Evolutionary conservation across 2,329 filamentous ascomycete species (phyloP), one percentile per base, ranked within the genome.

Genomic region (Fusarium sp.): DNA sequence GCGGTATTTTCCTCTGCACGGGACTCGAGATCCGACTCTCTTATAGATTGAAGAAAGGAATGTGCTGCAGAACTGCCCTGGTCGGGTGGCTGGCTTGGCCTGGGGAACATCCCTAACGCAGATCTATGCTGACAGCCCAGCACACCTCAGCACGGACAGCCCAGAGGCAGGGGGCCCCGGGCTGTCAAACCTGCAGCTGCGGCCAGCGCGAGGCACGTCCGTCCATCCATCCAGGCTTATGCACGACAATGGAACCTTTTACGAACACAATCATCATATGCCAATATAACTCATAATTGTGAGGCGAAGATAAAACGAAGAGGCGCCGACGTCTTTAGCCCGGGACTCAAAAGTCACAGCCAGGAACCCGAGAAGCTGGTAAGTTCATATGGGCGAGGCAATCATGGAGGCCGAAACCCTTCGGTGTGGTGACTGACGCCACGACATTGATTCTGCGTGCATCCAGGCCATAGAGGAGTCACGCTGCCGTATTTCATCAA

Each of bases 171-270:
- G 66, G 67, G 63, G 49, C 20, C 66, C 67, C 23, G 57, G 67
- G 41, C 63, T 70, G 67, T 70, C 67, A 69, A 47, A 70, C 26
- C 50, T 69, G 66, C 58, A 67, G 61, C 48, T 23, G 16, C 33
- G 33, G 16, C 16, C 31, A 16, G 31, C 5, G 31, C 55, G 48
- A n/a, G n/a, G 66, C 48, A 69, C 66, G 61, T 69, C n/a, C n/a
- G n/a, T n/a, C n/a, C n/a, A n/a, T 69, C 59, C 59, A 24, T 50
- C 46, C 38, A 20, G 35, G 35, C 57, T 59, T 44, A 20, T 68
- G 52, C 66, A 55, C 42, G 33, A 53, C 48, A 42, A 58, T 52
- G 53, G 24, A 29, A 31, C 33, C 38, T 31, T 39, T 42, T 33
- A 37, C n/a, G 29, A 37, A 9, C 24, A 59, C 29, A 43, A 37